Evolutionary conservation across 116 monocot species (phyloP).

Genomic region (Cymodocea nodosa): DNA sequence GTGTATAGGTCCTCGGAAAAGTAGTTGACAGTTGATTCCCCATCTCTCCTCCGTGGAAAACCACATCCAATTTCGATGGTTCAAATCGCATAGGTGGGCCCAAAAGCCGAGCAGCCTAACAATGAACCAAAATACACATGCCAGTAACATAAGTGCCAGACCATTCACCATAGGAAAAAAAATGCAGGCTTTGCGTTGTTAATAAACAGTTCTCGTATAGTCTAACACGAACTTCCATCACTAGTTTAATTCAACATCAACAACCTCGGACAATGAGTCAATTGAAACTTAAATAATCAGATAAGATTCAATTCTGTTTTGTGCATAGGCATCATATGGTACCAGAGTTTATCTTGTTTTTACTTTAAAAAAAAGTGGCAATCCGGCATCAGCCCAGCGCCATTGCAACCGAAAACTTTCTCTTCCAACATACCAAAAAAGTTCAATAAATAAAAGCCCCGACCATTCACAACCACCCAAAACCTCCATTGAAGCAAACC

Average conservation of each 20-base stretch:
- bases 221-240: background rate
- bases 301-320: background rate
- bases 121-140: constrained; percentile 7
- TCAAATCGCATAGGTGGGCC: constrained; percentile 74
- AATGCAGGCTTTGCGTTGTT: background rate
- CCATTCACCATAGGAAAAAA: background rate
- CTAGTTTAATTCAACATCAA: background rate
- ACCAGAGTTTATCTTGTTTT: background rate
- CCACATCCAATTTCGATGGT: constrained; percentile 78
- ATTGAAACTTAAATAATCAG: no score
- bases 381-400: no score
- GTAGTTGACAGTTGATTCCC: constrained; percentile 25
- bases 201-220: no score
- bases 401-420: no score
- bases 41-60: constrained; percentile 50
- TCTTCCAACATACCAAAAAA: background rate
- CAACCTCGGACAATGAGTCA: no score
- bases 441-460: no score
- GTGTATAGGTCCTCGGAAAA: constrained; percentile 63
- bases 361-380: no score
- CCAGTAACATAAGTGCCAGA: background rate
- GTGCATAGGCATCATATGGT: no score
- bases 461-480: background rate
- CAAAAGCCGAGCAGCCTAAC: constrained; percentile 66
- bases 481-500: background rate